Conservation (phyloP, 352 stramenopile genomes). For the Paralagenidium karlingii region DNA sequence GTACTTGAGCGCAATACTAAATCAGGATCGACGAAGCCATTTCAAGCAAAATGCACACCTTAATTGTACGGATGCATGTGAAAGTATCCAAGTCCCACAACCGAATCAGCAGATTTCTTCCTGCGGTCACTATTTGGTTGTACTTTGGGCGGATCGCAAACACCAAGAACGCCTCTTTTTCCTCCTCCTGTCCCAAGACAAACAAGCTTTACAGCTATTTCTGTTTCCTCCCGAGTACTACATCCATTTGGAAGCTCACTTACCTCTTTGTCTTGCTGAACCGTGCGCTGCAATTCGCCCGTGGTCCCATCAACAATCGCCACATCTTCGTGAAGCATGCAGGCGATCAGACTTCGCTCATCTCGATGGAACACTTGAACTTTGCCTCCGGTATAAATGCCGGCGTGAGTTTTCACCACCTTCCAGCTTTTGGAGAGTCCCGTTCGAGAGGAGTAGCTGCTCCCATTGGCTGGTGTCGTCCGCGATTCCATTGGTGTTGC, state of each 20-base stretch:
- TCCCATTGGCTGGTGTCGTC: no score
- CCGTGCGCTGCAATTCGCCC: slow-evolving; percentile 51
- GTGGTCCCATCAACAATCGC: slow-evolving; percentile 59
- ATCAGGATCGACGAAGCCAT: slow-evolving; percentile 1
- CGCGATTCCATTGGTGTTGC: no score
- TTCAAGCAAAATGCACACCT: slow-evolving; percentile 7
- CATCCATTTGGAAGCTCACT: background rate
- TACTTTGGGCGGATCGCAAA: slow-evolving; percentile 60
- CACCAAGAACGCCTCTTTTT: slow-evolving; percentile 75
- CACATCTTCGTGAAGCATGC: slow-evolving; percentile 76
- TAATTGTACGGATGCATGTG: slow-evolving; percentile 66
- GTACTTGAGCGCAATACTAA: slow-evolving; percentile 5
- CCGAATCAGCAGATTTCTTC: slow-evolving; percentile 71
- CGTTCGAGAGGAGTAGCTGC: slow-evolving; percentile 47
- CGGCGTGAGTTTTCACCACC: slow-evolving; percentile 56
- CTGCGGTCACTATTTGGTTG: slow-evolving; percentile 77
- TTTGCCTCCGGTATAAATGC: slow-evolving; percentile 77
- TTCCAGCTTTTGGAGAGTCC: slow-evolving; percentile 74
- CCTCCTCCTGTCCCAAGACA: slow-evolving; percentile 22
- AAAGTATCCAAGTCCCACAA: slow-evolving; percentile 79
- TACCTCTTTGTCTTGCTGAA: slow-evolving; percentile 60
- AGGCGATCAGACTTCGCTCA: slow-evolving; percentile 26
- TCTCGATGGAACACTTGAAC: slow-evolving; percentile 32
- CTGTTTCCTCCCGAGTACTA: no score
- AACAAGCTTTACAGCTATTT: background rate